Conservation (phyloP, 2,329 filamentous ascomycete species). For the Pseudogymnoascus sp. region DNA sequence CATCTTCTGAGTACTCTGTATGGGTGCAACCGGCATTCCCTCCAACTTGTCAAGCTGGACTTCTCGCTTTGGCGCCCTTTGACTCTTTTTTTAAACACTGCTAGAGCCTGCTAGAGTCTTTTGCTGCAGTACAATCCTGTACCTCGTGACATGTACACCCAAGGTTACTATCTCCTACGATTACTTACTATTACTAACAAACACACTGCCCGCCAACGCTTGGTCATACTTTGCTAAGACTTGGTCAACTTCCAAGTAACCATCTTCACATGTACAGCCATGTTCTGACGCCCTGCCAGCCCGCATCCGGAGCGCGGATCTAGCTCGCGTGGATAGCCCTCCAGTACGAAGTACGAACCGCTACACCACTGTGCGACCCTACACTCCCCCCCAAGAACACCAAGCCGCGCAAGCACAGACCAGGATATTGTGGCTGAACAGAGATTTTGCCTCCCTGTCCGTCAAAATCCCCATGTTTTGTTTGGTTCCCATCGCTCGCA, state of each 20-base stretch:
- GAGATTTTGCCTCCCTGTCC: neutral
- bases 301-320: neutral
- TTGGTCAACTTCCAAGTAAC: neutral
- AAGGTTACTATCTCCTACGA: neutral
- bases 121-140: neutral
- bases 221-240: neutral
- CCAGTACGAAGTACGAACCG: no score
- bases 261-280: neutral
- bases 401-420: neutral
- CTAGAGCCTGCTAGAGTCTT: neutral
- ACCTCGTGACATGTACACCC: neutral
- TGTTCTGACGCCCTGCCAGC: neutral
- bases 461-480: neutral
- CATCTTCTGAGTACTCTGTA: neutral
- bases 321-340: neutral
- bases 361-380: no score
- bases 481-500: neutral
- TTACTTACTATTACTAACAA: neutral
- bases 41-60: neutral
- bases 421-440: neutral
- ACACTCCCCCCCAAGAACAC: neutral
- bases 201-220: neutral
- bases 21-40: neutral
- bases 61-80: no score
- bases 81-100: neutral